Conservation (phyloP, 345 rosid species). For the Sonneratia alba region DNA sequence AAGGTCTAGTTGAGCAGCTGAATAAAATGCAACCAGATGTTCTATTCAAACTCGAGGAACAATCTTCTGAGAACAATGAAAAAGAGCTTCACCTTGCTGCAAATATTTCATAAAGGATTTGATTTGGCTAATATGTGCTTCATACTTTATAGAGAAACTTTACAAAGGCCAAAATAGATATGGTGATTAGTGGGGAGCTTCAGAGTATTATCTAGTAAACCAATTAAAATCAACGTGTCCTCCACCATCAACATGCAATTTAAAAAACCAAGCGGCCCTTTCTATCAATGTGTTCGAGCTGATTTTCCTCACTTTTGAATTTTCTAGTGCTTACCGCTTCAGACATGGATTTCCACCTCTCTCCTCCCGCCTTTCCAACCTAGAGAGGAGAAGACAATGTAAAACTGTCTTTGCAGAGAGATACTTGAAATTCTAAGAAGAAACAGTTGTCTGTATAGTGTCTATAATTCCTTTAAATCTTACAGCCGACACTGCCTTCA, state of each 20-base stretch:
- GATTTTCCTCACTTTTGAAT: not conserved
- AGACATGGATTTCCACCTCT: slow-evolving; percentile 67
- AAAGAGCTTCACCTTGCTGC: not conserved
- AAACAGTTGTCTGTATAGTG: not conserved
- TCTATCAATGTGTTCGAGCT: not conserved
- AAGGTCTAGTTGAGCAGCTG: too few species aligned
- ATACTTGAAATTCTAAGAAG: not conserved
- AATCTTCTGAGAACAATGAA: not conserved
- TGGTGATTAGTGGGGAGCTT: not conserved
- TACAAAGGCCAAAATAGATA: not conserved
- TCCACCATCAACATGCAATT: not conserved
- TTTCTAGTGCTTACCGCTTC: slow-evolving; percentile 38
- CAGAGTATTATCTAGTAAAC: not conserved
- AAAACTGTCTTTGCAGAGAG: not conserved
- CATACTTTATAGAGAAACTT: not conserved
- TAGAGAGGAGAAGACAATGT: slow-evolving; percentile 2
- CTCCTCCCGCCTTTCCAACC: slow-evolving; percentile 90
- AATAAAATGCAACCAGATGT: not conserved
- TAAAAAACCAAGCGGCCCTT: not conserved
- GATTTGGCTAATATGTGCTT: not conserved
- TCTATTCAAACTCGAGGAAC: too few species aligned
- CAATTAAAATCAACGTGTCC: not conserved
- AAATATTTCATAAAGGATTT: not conserved
- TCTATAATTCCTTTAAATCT: slow-evolving; percentile 8
- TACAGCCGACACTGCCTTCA: slow-evolving; percentile 72